These are phyloP conservation scores for Ophiostoma sp. DNA, from an alignment of 2,329 filamentous ascomycete genomes.

Conservation along the genomic window DNA sequence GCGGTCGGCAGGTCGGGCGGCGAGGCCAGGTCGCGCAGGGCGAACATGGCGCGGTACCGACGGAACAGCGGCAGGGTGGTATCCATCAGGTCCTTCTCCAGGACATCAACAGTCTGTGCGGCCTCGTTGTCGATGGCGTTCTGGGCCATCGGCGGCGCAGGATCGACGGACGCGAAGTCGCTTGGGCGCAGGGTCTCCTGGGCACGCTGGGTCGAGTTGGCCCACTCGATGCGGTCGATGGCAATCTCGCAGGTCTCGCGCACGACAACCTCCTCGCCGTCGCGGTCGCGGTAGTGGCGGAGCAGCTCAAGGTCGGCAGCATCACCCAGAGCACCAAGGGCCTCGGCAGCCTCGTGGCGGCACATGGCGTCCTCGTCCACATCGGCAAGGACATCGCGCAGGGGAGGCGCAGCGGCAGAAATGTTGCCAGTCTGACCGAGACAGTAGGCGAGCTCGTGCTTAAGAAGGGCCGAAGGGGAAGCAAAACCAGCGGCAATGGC, in stretches of 20 bases:
- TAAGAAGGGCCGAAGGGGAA: constrained; percentile 84
- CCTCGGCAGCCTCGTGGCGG: constrained; percentile 93
- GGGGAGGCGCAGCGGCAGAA: constrained; percentile 65
- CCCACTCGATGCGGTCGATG: constrained; percentile 91
- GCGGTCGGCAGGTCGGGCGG: constrained; percentile 89
- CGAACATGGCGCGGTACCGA: constrained; percentile 97
- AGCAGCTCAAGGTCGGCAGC: constrained; percentile 72
- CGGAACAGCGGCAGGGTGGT: constrained; percentile 78
- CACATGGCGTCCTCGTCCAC: constrained; percentile 89
- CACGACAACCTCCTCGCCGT: constrained; percentile 76
- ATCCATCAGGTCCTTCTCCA: constrained; percentile 78
- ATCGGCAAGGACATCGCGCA: constrained; percentile 74
- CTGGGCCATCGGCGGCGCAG: constrained; percentile 82
- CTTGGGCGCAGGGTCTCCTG: constrained; percentile 70
- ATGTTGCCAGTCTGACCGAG: constrained; percentile 84
- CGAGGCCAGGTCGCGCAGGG: constrained; percentile 89
- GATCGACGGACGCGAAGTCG: constrained; percentile 94
- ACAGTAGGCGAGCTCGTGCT: constrained; percentile 97
- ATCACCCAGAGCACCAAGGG: constrained; percentile 83
- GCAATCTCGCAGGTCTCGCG: constrained; percentile 96
- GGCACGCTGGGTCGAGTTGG: constrained; percentile 70
- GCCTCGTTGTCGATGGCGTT: constrained; percentile 36
- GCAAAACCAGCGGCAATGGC: constrained; percentile 86
- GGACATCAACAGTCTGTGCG: constrained; percentile 52
- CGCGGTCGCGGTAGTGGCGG: constrained; percentile 69